Evolutionary conservation across 1,284 basidiomycete species (phyloP).

Genomic region (Puccinia brachypodii): DNA sequence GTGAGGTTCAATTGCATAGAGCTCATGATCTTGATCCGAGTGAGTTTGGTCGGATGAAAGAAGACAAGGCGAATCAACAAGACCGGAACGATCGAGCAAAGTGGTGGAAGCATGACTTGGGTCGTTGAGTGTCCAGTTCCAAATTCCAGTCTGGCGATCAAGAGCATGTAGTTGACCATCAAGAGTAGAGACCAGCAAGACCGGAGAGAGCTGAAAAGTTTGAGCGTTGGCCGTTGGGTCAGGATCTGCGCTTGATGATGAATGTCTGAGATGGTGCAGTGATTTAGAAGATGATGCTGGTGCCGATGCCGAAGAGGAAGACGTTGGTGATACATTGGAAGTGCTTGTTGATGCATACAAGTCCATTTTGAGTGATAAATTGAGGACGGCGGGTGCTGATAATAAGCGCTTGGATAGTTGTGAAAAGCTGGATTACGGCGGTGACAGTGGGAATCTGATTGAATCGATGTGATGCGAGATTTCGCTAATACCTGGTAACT

Average conservation of each 20-base stretch:
- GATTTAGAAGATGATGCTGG: slow-evolving; percentile 14
- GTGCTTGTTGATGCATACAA: slow-evolving; percentile 2
- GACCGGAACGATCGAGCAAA: slow-evolving; percentile 40
- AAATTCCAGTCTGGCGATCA: slow-evolving; percentile 72
- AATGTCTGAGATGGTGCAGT: neutral
- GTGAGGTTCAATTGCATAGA: slow-evolving; percentile 87
- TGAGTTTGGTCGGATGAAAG: slow-evolving; percentile 43
- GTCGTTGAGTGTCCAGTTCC: slow-evolving; percentile 74
- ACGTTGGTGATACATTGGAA: neutral
- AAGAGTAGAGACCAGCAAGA: slow-evolving; percentile 79
- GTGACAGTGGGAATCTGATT: neutral
- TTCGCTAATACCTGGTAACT: too few relatives aligned
- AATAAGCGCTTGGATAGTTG: neutral
- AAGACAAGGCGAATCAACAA: slow-evolving; percentile 48
- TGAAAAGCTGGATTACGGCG: neutral
- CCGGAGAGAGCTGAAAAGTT: slow-evolving; percentile 57
- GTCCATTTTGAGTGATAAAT: neutral
- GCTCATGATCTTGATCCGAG: slow-evolving; percentile 60
- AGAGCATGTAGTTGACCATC: slow-evolving; percentile 86
- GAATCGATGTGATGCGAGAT: neutral
- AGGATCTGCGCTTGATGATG: neutral
- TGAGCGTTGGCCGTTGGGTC: slow-evolving; percentile 2
- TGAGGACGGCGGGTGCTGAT: neutral
- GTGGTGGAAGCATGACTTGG: slow-evolving; percentile 58
- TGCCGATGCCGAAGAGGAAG: neutral